Conservation (phyloP, 768 basidiomycete genomes). For the Lenzites betulinus region DNA sequence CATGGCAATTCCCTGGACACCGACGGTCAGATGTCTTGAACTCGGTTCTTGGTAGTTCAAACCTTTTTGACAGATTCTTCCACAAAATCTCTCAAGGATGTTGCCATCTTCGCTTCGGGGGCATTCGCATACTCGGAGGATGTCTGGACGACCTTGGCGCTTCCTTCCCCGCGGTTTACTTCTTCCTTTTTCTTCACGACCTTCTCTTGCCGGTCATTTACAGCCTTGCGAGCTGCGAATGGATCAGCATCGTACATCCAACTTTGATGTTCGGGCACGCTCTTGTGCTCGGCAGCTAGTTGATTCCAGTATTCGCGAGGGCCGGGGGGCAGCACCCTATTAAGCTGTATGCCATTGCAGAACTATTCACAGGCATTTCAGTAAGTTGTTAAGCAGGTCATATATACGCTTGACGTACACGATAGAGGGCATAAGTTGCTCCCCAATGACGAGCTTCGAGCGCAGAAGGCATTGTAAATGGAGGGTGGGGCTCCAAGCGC, state of each 20-base stretch:
- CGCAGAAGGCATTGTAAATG: slow-evolving; percentile 63
- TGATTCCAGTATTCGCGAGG: slow-evolving; percentile 88
- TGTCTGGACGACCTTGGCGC: slow-evolving; percentile 12
- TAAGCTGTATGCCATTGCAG: slow-evolving; percentile 73
- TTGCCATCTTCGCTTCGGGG: slow-evolving; percentile 86
- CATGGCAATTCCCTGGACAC: slow-evolving; percentile 49
- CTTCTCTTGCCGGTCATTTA: slow-evolving; percentile 66
- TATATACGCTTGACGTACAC: slow-evolving; percentile 54
- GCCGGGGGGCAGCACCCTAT: slow-evolving; percentile 76
- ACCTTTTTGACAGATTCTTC: slow-evolving; percentile 83
- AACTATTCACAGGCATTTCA: slow-evolving; percentile 48
- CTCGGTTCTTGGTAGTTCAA: slow-evolving; percentile 13
- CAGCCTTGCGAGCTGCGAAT: slow-evolving; percentile 69
- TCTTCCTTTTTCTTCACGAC: slow-evolving; percentile 46
- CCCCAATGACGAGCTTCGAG: slow-evolving; percentile 91
- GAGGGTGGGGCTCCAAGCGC: slow-evolving; percentile 72
- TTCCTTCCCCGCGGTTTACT: slow-evolving; percentile 24
- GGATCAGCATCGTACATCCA: slow-evolving; percentile 94
- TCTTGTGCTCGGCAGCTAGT: slow-evolving; percentile 70
- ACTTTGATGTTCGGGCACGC: slow-evolving; percentile 62
- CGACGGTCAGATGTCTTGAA: slow-evolving; percentile 3
- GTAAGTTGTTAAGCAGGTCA: neutral
- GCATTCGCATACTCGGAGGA: slow-evolving; percentile 46
- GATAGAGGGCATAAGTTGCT: slow-evolving; percentile 83
- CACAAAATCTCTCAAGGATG: slow-evolving; percentile 70